Evolutionary conservation across 495 filamentous ascomycete genomes (phyloP), one percentile per base, ranked within the genome.

Genomic region (Podospora appendiculata): DNA sequence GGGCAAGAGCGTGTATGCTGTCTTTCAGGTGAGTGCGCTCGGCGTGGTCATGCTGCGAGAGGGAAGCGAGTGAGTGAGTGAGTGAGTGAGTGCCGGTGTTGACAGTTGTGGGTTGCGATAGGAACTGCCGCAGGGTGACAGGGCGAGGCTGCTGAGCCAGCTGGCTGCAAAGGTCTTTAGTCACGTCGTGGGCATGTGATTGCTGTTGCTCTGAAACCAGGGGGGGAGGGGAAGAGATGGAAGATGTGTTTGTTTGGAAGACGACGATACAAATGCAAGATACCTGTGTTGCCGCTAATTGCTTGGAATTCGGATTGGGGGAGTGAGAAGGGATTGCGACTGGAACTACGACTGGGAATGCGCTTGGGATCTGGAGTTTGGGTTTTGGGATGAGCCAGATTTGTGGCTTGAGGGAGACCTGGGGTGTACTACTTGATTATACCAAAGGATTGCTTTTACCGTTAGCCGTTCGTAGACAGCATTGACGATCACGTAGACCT

Each of bases 1-100:
- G 69, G 92, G 92, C 9, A 96, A 96, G 83, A 93, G 87, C 70
- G 94, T 98, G 17, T 97, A 94, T 72, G 79, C 81, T 41, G 93
- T 96, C 19, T 97, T 92, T 58, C 80, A 81, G 69, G 68, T 69
- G 40, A 62, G 60, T 60, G 51, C 47, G 18, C 48, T 56, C 12
- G 53, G 45, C 13, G 46, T 54, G 6, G 42, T 50, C 7, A 42
- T 14, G 14, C 11, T 16, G 16, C 2, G 8, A 3, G 13, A 14
- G 41, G 41, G 7, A 40, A 11, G 41, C 17, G 32, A 36, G 51
- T 39, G 32, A 12, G 38, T 6, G 8, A 39, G 14, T 34, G 54
- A 17, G 10, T 48, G 33, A 36, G 17, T 11, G 25, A 42, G 2
- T 16, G 33, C 17, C 42, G 38, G 6, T 40, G 45, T 47, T 59